These are phyloP conservation scores for Acacia confusa DNA, from an alignment of 306 rosid genomes.

Conservation along the genomic window DNA sequence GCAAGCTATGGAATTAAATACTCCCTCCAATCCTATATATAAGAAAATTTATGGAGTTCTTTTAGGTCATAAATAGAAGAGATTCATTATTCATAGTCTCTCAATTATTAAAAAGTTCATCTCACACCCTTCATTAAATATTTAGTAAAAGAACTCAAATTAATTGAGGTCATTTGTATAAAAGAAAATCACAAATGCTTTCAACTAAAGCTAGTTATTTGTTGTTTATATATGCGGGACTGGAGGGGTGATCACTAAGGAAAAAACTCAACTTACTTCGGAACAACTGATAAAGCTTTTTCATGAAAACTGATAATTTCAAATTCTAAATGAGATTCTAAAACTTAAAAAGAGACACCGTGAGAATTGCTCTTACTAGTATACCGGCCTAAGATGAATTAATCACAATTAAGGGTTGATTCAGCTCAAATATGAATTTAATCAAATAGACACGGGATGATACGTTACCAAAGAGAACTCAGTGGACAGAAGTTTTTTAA, in stretches of 20 bases:
- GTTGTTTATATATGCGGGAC: neutral
- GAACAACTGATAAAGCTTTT: neutral
- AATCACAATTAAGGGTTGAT: neutral
- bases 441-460: too few species aligned
- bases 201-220: neutral
- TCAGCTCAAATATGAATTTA: neutral
- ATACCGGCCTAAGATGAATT: neutral
- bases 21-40: neutral
- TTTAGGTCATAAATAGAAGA: neutral
- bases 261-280: too few species aligned
- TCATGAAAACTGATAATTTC: neutral
- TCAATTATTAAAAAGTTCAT: neutral
- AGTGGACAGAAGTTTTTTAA: neutral
- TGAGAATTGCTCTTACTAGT: neutral
- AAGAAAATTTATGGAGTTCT: neutral
- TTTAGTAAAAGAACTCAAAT: neutral
- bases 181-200: neutral
- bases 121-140: neutral
- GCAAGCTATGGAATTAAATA: slow-evolving; percentile 3
- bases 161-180: neutral
- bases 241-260: neutral
- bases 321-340: neutral
- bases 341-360: neutral
- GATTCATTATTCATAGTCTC: neutral
- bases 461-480: neutral